Base-by-base conservation (phyloP, 768 basidiomycete genomes). In the Kwoniella dendrophila region DNA sequence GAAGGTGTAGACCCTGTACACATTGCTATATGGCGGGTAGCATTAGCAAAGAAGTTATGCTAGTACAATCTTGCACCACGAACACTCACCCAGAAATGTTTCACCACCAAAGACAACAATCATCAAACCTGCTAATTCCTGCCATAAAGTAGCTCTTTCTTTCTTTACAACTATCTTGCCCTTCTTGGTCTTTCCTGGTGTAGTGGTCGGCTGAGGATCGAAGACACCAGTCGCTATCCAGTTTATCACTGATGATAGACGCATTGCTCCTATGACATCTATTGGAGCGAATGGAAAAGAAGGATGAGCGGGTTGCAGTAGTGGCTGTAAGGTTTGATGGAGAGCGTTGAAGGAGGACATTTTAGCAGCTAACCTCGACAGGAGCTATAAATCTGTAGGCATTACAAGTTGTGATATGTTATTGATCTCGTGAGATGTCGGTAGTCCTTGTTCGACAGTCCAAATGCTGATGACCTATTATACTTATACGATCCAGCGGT, bases 1-100 rank as follows among this genome's bases (percentile, higher is more conserved):
- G 90, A 91, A 0, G 90, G 86, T 1, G 89, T 83, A 2, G 68
- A 43, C 0, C 73, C 70, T 4, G 72, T 72, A 34, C 68, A 73
- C 26, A 69, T 54, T 20, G 67, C 76, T 77, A 47, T 11, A 55
- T 14, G 10, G 8, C 30, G 33, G 47, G 22, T 26, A n/a, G n/a
- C n/a, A n/a, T 52, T 11, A 24, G 1, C 2, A 11, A 24, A 48
- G 1, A 12, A 11, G 16, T 7, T 22, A 27, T 12, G 14, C 14
- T 11, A 27, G 16, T 24, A 33, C 24, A 36, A 20, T 55, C 74
- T 67, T 34, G 76, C 75, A 64, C n/a, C n/a, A n/a, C n/a, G n/a
- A n/a, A n/a, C n/a, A n/a, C n/a, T n/a, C n/a, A n/a, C n/a, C n/a
- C 0, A 76, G 67, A 48, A 77, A 76, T 1, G 76, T 77, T 51